phyloP scores from a whole-genome alignment of 2,329 filamentous ascomycete genomes.

The Diaporthe longicolla region DNA sequence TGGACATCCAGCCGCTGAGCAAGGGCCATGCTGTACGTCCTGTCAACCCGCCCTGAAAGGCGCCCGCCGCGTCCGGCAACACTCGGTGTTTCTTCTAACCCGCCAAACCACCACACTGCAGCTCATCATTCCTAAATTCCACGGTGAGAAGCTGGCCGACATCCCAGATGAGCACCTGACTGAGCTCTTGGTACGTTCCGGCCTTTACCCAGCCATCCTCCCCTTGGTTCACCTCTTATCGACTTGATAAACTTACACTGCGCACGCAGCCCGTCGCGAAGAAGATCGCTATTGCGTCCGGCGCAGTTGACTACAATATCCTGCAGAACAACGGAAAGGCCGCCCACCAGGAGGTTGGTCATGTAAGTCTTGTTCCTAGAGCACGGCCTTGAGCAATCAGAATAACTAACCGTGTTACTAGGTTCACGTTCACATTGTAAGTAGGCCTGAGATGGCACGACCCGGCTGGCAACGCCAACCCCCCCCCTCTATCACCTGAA shows the following conservation, averaged over 20 bases:
- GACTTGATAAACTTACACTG: background rate
- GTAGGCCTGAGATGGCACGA: slow-evolving; percentile 43
- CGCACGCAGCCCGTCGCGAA: slow-evolving; percentile 79
- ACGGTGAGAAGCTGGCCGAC: slow-evolving; percentile 91
- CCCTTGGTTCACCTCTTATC: background rate
- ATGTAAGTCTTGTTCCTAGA: slow-evolving; percentile 70
- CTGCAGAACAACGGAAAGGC: slow-evolving; percentile 95
- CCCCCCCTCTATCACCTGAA: background rate
- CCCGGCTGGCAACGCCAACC: background rate
- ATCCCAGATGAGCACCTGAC: slow-evolving; percentile 90
- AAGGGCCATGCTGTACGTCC: slow-evolving; percentile 86
- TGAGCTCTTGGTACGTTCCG: slow-evolving; percentile 79
- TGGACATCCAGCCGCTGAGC: slow-evolving; percentile 93
- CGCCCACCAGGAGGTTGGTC: slow-evolving; percentile 93
- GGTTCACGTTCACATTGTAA: slow-evolving; percentile 95
- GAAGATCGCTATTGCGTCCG: slow-evolving; percentile 84
- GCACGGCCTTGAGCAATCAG: background rate
- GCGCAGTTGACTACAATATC: slow-evolving; percentile 88
- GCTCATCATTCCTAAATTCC: slow-evolving; percentile 97
- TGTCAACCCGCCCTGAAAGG: background rate
- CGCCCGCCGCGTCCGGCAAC: background rate
- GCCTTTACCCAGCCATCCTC: too few species aligned
- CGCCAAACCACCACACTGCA: slow-evolving; percentile 52
- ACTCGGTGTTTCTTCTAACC: background rate
- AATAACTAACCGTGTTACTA: slow-evolving; percentile 51